Base-by-base conservation (phyloP, 169 alveolate species). In the Miamiensis avidus region DNA sequence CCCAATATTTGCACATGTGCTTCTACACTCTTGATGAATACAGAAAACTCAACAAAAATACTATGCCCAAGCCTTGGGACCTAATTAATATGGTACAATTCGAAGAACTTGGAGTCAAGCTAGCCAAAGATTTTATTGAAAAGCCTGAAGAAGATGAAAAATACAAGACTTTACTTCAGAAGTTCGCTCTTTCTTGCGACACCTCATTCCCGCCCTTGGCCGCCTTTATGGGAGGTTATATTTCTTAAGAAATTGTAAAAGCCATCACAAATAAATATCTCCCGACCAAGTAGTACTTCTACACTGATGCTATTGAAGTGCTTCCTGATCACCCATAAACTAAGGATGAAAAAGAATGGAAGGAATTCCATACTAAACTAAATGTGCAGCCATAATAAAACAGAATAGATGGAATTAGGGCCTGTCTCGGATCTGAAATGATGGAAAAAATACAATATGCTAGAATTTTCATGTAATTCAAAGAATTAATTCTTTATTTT, bases 141-240 rank as follows among this genome's bases (percentile, higher is more conserved):
- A 20, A 49, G 69, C 69, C 69, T 20, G 69, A 49, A 49, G 20
- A 49, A 49, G 69, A 49, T 11, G 69, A 49, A 49, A 49, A 49
- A 11, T 49, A 11, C 26, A 20, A 20, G 26, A 49, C 4, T 11
- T 49, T 49, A 49, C 26, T 49, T 11, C 4, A 49, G 20, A 11
- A 11, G 20, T 49, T 49, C 69, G 69, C 69, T 20, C 20, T 49
- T 49, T 49, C 69, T 20, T 49, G 69, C 69, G 69, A 20, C 69
- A 49, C 26, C 69, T 20, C 4, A 20, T 49, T 49, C 20, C 26
- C 69, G 26, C 69, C 69, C 69, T 20, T 49, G 26, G 69, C 26
- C 69, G 97, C 97, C 0, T 95, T 87, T 83, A 75, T 90, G 0
- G 97, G 97, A 27, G 97, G 97, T 72, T 83, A 92, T 65, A 95